Percentiles rank a stretch among this genome's conserved stretches.
Evolutionary conservation across 495 filamentous ascomycete species (phyloP).

Genomic region (Aspergillus mulundensis): DNA sequence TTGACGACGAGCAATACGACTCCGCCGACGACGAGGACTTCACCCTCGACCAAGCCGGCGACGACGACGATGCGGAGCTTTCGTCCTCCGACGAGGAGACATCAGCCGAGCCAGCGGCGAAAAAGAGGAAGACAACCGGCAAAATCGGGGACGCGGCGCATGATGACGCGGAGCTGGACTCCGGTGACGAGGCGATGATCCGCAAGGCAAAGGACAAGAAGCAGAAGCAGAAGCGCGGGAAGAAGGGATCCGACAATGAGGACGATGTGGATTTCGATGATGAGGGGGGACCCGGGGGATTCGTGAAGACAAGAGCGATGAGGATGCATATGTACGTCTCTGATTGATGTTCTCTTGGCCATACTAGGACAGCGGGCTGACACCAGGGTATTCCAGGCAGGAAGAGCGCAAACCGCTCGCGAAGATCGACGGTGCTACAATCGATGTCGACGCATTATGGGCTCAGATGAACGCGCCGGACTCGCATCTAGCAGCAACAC

Average conservation of each 20-base stretch:
- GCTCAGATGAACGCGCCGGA: slow-evolving; percentile 61
- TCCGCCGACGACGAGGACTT: slow-evolving; percentile 76
- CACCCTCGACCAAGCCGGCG: slow-evolving; percentile 53
- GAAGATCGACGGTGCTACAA: slow-evolving; percentile 63
- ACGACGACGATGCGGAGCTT: slow-evolving; percentile 34
- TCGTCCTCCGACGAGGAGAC: slow-evolving; percentile 26
- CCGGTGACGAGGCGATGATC: slow-evolving; percentile 78
- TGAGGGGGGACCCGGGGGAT: slow-evolving; percentile 67
- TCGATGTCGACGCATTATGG: slow-evolving; percentile 92
- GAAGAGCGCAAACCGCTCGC: slow-evolving; percentile 61
- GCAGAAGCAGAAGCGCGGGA: slow-evolving; percentile 47
- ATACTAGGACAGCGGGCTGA: background rate
- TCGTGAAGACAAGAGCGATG: slow-evolving; percentile 78
- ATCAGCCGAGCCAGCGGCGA: slow-evolving; percentile 31
- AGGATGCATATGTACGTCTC: slow-evolving; percentile 53
- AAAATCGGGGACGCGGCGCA: slow-evolving; percentile 7
- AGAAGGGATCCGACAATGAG: slow-evolving; percentile 15
- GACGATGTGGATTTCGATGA: slow-evolving; percentile 52
- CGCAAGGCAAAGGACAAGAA: slow-evolving; percentile 53
- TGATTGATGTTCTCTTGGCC: background rate
- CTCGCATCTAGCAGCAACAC: slow-evolving; percentile 12
- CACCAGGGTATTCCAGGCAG: slow-evolving; percentile 49
- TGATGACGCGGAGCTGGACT: slow-evolving; percentile 46
- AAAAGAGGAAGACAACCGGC: slow-evolving; percentile 38
- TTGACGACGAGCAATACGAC: slow-evolving; percentile 58